Conservation (phyloP, 2,329 filamentous ascomycete species). For the Claviceps africana region DNA sequence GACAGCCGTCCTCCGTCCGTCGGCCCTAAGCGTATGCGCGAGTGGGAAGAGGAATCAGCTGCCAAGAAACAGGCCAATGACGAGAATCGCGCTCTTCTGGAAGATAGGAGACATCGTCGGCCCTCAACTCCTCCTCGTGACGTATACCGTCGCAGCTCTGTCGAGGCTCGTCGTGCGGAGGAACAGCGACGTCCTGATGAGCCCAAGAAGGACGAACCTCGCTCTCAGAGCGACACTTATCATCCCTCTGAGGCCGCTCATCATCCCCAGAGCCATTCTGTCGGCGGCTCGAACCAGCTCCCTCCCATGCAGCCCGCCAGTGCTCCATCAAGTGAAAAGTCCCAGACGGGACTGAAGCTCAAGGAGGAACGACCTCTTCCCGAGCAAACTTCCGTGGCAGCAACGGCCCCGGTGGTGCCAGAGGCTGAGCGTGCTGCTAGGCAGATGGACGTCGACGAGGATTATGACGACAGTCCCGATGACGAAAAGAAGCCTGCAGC, state of each 20-base stretch:
- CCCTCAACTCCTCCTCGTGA: conserved; percentile 60
- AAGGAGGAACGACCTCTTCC: conserved; percentile 47
- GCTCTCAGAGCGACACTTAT: conserved; percentile 63
- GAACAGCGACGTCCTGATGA: conserved; percentile 48
- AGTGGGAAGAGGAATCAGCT: conserved; percentile 77
- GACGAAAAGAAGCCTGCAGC: conserved; percentile 54
- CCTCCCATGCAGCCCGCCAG: conserved; percentile 50
- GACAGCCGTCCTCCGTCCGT: conserved; percentile 67
- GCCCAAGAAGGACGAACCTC: conserved; percentile 45
- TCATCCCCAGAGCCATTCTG: conserved; percentile 45
- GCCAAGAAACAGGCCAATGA: conserved; percentile 81
- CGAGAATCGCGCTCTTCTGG: conserved; percentile 72
- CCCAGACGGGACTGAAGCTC: conserved; percentile 17
- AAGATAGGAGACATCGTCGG: conserved; percentile 69
- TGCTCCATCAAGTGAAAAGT: conserved; percentile 39
- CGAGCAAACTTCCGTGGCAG: conserved; percentile 26
- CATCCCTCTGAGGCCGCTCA: conserved; percentile 89
- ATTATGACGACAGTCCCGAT: conserved; percentile 90
- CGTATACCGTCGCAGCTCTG: conserved; percentile 63
- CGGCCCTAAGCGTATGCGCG: conserved; percentile 68
- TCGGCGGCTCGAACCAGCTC: conserved; percentile 37
- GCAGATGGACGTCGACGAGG: conserved; percentile 94
- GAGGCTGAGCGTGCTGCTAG: conserved; percentile 75
- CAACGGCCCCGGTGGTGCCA: conserved; percentile 36
- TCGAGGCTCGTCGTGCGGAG: conserved; percentile 53